These are phyloP conservation scores for Astraeus odoratus DNA, from an alignment of 768 basidiomycete genomes.

Conservation along the genomic window DNA sequence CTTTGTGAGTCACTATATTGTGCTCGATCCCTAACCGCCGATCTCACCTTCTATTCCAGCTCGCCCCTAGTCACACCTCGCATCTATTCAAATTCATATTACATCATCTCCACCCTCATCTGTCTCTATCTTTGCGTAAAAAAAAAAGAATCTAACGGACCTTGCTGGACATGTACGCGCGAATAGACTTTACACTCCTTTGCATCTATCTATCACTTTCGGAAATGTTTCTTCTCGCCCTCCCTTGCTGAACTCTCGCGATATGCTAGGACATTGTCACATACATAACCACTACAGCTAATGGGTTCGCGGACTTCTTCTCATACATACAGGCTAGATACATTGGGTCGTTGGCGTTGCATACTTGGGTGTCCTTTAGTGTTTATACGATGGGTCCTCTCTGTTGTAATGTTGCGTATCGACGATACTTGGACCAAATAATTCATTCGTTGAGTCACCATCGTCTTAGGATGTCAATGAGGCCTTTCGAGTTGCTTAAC, in stretches of 20 bases:
- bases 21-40: neutral
- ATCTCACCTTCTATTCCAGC: slow-evolving; percentile 9
- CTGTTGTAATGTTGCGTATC: neutral
- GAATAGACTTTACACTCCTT: slow-evolving; percentile 1
- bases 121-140: neutral
- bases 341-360: neutral
- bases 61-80: slow-evolving; percentile 16
- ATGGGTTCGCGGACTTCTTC: slow-evolving; percentile 1
- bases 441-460: too few species aligned
- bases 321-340: neutral
- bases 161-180: neutral
- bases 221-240: neutral
- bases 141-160: neutral
- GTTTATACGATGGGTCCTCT: neutral
- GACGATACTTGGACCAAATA: neutral
- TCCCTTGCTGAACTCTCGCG: neutral
- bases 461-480: too few species aligned
- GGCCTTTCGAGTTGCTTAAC: too few species aligned
- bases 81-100: neutral
- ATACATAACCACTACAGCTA: neutral
- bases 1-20: slow-evolving; percentile 45
- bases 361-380: neutral
- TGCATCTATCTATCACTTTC: neutral
- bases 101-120: neutral
- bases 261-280: slow-evolving; percentile 3